Conservation (phyloP, 2,329 filamentous ascomycete genomes). For the Alternaria solani region DNA sequence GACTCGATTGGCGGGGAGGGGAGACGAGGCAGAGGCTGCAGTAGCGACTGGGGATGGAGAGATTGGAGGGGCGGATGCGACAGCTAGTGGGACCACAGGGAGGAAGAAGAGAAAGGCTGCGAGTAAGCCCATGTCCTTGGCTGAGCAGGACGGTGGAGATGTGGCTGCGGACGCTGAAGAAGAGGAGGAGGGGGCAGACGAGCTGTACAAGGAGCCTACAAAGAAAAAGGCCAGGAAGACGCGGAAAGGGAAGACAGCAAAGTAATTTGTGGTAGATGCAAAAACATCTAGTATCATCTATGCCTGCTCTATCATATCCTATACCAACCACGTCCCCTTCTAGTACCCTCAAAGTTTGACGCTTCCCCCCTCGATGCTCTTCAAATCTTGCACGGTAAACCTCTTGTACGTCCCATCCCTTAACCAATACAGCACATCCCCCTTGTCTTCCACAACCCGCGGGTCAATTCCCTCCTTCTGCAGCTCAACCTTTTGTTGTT, state of each 20-base stretch:
- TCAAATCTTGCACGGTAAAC: slow-evolving; percentile 37
- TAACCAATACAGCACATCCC: slow-evolving; percentile 55
- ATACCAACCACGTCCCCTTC: neutral
- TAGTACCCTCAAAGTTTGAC: slow-evolving; percentile 38
- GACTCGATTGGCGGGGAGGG: slow-evolving; percentile 39
- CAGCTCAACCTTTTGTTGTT: slow-evolving; percentile 55
- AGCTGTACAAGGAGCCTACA: slow-evolving; percentile 39
- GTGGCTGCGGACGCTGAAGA: slow-evolving; percentile 20
- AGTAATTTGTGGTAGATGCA: neutral
- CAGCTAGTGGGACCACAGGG: slow-evolving; percentile 8
- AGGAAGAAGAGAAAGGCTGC: slow-evolving; percentile 35
- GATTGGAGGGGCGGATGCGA: slow-evolving; percentile 19
- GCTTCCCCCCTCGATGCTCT: slow-evolving; percentile 34
- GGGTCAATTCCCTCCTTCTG: slow-evolving; percentile 55
- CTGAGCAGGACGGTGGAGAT: slow-evolving; percentile 22
- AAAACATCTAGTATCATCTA: slow-evolving; percentile 1
- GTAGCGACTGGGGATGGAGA: slow-evolving; percentile 32
- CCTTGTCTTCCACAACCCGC: slow-evolving; percentile 43
- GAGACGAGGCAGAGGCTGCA: slow-evolving; percentile 27
- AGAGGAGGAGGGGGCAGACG: slow-evolving; percentile 31
- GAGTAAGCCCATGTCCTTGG: slow-evolving; percentile 18
- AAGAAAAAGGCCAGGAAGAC: slow-evolving; percentile 37
- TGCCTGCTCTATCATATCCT: neutral
- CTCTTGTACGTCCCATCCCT: slow-evolving; percentile 37
- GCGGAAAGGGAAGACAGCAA: slow-evolving; percentile 19